Evolutionary conservation across 768 basidiomycete genomes (phyloP), one percentile per base, ranked within the genome.

Genomic region (Clavaria fumosa): DNA sequence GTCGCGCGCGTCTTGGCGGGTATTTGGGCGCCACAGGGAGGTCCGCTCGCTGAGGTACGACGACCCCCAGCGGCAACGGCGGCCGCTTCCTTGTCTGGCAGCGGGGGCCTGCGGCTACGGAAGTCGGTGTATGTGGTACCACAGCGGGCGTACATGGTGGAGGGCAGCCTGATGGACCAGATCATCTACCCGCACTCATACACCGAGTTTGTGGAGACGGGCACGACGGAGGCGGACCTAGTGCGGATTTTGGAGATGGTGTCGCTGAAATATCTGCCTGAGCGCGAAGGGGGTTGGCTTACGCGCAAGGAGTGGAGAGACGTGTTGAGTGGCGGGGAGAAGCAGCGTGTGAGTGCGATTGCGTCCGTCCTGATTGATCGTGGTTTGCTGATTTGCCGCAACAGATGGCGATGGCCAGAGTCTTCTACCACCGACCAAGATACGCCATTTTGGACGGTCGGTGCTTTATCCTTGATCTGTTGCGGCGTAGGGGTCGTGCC

Each of bases 251-350:
- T 97, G 42, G 70, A 79, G 48, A 72, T 73, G 43, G 90, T 80
- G 7, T 84, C 84, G 56, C 54, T 97, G 44, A 79, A 67, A 12
- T 96, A 96, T 53, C 53, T 96, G 17, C 82, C 86, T 2, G 69
- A 69, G 31, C 60, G 93, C 19, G 93, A 95, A 54, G 91, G 93
- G 0, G 90, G 91, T 0, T 84, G 86, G 75, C 65, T 64, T 42
- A 80, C 86, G 19, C 61, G 79, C 50, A 96, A 95, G 58, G 91
- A 96, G 55, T 97, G 91, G 91, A 71, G 88, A 45, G 88, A 95
- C 58, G 86, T 96, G 31, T 60, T 93, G 49, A 90, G 86, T 47
- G 93, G 93, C 0, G 93, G 93, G 0, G 93, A 96, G 69, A 96
- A 95, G 59, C 93, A 97, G 57, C 59, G 91, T 50, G 79, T 82